Conservation (phyloP, 2,329 filamentous ascomycete species). For the Onygenales sp. region DNA sequence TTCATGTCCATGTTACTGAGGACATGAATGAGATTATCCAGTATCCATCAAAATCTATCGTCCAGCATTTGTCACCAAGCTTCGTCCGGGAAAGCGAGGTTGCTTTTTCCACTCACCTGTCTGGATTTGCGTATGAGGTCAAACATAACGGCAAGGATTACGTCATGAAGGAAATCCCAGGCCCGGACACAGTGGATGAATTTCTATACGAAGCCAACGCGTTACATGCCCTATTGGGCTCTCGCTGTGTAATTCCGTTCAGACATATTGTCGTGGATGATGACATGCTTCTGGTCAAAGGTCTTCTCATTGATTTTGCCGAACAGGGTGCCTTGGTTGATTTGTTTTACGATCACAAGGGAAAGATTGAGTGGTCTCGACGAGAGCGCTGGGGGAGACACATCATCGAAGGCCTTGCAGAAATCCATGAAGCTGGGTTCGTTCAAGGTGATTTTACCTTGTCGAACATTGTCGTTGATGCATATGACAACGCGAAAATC, state of each 20-base stretch:
- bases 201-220: constrained; percentile 97
- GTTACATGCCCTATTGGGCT: constrained; percentile 64
- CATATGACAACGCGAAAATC: constrained; percentile 77
- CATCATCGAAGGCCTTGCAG: constrained; percentile 78
- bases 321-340: constrained; percentile 82
- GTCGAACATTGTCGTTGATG: constrained; percentile 92
- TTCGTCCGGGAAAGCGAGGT: constrained; percentile 63
- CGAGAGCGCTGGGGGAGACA: constrained; percentile 84
- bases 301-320: constrained; percentile 80
- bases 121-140: constrained; percentile 96
- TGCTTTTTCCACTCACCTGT: constrained; percentile 83
- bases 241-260: constrained; percentile 71
- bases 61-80: constrained; percentile 56
- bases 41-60: constrained; percentile 64
- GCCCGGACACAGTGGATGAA: constrained; percentile 88
- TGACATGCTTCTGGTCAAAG: constrained; percentile 63
- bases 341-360: constrained; percentile 70
- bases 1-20: constrained; percentile 97
- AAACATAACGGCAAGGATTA: constrained; percentile 56
- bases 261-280: constrained; percentile 84
- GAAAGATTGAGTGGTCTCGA: constrained; percentile 56
- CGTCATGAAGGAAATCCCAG: constrained; percentile 97
- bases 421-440: constrained; percentile 92
- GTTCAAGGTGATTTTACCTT: constrained; percentile 97
- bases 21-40: constrained; percentile 90